Evolutionary conservation across 768 basidiomycete genomes (phyloP).

Genomic region (Lentinus brumalis): DNA sequence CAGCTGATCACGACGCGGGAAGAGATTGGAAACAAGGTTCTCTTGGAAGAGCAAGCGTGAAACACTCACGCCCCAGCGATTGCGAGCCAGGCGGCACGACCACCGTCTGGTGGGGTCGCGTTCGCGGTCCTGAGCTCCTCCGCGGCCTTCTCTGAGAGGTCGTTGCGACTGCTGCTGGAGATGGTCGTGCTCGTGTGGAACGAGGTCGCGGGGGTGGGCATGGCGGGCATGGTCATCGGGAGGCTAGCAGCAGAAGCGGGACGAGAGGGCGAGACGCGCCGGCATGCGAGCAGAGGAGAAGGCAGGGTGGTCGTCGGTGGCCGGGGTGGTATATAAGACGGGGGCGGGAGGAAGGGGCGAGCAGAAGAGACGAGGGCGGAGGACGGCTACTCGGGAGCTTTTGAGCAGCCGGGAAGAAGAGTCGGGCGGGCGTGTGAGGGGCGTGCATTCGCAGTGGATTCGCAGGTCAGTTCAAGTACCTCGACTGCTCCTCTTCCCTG

Average conservation of each 20-base stretch:
- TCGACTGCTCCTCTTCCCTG: no score
- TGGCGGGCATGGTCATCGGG: background rate
- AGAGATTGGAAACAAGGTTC: background rate
- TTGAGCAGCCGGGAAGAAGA: no score
- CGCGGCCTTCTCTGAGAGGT: background rate
- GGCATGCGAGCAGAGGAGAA: no score
- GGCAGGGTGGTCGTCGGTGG: no score
- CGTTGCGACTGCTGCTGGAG: background rate
- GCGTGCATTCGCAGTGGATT: no score
- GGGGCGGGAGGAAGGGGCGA: no score
- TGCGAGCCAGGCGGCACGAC: slow-evolving; percentile 18
- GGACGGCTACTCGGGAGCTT: no score
- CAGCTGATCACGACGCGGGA: slow-evolving; percentile 13
- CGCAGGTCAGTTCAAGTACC: no score
- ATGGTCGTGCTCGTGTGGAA: background rate
- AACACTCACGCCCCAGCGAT: slow-evolving; percentile 25
- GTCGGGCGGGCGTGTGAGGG: no score
- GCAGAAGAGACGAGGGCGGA: no score
- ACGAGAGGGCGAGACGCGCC: no score
- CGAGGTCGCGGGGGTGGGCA: background rate
- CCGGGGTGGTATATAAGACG: no score
- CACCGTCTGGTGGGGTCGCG: background rate
- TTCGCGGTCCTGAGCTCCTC: background rate
- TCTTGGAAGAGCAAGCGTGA: background rate
- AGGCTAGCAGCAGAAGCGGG: background rate